Evolutionary conservation across 345 rosid species (phyloP).

Genomic region (Anastatica hierochuntica): DNA sequence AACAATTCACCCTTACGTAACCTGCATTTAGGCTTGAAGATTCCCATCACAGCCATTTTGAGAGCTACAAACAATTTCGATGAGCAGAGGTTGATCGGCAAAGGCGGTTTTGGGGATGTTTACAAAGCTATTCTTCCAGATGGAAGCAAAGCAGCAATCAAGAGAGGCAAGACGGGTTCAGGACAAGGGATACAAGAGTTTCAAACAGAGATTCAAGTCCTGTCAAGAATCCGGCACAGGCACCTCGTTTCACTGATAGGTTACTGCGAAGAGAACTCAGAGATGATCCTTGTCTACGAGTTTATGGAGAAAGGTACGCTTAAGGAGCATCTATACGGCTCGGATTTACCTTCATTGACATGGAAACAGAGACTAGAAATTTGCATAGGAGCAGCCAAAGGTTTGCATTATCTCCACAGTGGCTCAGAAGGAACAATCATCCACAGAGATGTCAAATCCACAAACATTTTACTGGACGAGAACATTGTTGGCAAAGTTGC

Average conservation of each 20-base stretch:
- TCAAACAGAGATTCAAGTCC: constrained; percentile 23
- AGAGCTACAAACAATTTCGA: constrained; percentile 20
- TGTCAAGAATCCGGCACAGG: constrained; percentile 54
- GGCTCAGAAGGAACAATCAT: constrained; percentile 27
- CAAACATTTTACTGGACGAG: constrained; percentile 27
- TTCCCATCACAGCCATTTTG: constrained; percentile 7
- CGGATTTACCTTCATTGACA: background rate
- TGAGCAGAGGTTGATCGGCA: constrained; percentile 9
- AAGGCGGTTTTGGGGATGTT: constrained; percentile 20
- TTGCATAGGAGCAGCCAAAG: constrained; percentile 25
- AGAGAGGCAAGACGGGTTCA: constrained; percentile 13
- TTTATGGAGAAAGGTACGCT: constrained; percentile 29
- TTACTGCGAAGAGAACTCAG: constrained; percentile 41
- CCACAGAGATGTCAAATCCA: constrained; percentile 27
- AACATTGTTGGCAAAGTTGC: constrained; percentile 20
- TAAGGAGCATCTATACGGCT: constrained; percentile 20
- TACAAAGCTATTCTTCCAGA: constrained; percentile 17
- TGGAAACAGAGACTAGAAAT: constrained; percentile 24
- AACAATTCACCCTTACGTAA: constrained; percentile 4
- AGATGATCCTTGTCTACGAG: constrained; percentile 30
- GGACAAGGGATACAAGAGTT: constrained; percentile 25
- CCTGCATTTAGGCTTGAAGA: constrained; percentile 14
- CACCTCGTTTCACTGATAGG: constrained; percentile 68
- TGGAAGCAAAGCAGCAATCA: constrained; percentile 15
- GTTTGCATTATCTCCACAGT: constrained; percentile 23